Conservation (phyloP, 441 rosid species). For the Gossypium lobatum region DNA sequence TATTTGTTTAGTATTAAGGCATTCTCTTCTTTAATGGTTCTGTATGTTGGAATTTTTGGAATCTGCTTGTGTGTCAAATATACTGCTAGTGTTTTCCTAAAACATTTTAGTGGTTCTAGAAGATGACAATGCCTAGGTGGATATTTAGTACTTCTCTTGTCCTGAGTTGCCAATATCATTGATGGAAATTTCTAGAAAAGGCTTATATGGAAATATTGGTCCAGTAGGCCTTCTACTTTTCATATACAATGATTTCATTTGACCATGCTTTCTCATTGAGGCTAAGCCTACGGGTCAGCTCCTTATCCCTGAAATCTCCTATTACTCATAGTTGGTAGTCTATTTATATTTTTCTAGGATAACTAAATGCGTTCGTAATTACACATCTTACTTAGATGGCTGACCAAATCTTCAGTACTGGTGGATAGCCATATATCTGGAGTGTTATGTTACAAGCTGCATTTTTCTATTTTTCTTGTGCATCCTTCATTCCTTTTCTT, state of each 20-base stretch:
- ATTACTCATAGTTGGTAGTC: not conserved
- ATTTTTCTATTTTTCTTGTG: not conserved
- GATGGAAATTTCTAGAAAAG: not conserved
- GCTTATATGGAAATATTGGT: not conserved
- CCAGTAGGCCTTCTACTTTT: not conserved
- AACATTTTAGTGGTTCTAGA: constrained; percentile 4
- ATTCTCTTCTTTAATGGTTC: not conserved
- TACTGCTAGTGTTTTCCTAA: not conserved
- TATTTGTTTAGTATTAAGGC: not conserved
- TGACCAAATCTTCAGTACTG: not conserved
- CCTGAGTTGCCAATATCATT: not conserved
- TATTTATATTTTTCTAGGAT: not conserved
- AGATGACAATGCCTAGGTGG: not conserved
- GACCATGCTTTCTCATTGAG: not conserved
- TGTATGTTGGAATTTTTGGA: not conserved
- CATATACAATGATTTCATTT: not conserved
- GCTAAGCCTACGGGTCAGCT: not conserved
- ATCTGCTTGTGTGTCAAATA: not conserved
- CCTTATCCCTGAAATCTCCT: not conserved
- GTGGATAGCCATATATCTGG: constrained; percentile 1
- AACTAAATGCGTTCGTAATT: not conserved
- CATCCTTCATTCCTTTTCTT: not conserved
- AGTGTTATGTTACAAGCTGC: not conserved
- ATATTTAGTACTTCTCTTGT: not conserved
- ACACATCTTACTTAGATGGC: not conserved